Base-by-base conservation (phyloP, 1,284 basidiomycete species). In the Leucoagaricus sp. region DNA sequence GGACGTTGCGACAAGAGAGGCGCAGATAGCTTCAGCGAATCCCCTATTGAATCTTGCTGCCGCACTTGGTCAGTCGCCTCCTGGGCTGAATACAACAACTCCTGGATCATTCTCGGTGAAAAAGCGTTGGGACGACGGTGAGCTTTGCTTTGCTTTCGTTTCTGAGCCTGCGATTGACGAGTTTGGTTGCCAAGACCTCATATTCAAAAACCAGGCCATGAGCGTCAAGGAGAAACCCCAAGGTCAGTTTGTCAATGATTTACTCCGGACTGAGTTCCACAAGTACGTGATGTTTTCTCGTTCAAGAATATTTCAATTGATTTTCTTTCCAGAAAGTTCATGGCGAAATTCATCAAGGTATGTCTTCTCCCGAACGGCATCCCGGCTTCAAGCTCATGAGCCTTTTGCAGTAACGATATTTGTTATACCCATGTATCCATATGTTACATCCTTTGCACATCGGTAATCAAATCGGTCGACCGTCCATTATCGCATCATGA, bases 191-290 rank as follows among this genome's bases (percentile, higher is more conserved):
- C 15, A 47, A 93, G 93, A 98, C 73, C 77, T 96, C 57, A 95
- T 98, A 66, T 98, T 98, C 84, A 97, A 97, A 77, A 97, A 97
- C 70, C 95, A 98, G 73, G 92, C 95, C 0, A 86, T 87, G 71
- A 83, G 81, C 48, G 71, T 76, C 33, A 78, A 75, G 55, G 83
- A 82, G 60, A 92, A 88, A 69, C 75, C 80, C 3, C 80, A 81
- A 63, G 87, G 89, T 10, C 87, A 91, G 61, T 97, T 98, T 67
- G 93, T 97, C 60, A 97, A 97, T 68, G 95, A 97, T 71, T 76
- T 97, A 50, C 72, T 97, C 60, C 82, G 95, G 67, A 94, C 93
- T 58, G 93, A 96, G 69, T 96, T 96, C 70, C 94, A 96, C 76
- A 91, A 85, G 90, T 91, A 60, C 55, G 87, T 82, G 31, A 15